A percentile compares a stretch with the other conserved stretches of the same genome.
phyloP scores from a whole-genome alignment of 441 rosid species.

The Raphanus hybrid region DNA sequence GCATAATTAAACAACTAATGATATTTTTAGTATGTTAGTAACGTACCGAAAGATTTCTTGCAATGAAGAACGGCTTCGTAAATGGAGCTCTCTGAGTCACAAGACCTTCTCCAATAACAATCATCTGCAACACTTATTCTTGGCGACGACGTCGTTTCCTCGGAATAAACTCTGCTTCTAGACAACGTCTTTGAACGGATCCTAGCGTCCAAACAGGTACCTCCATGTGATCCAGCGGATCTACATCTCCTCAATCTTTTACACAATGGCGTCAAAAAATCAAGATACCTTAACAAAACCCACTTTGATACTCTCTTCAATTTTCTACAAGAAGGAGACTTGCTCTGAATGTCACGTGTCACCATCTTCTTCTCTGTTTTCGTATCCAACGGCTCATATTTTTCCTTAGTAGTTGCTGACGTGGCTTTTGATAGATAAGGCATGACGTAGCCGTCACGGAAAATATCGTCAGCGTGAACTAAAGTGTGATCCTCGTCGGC shows the following conservation, averaged over 20 bases:
- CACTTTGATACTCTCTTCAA: slow-evolving; percentile 56
- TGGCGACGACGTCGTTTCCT: slow-evolving; percentile 61
- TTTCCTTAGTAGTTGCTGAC: slow-evolving; percentile 45
- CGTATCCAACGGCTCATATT: slow-evolving; percentile 46
- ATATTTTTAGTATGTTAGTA: neutral
- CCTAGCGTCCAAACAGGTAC: slow-evolving; percentile 33
- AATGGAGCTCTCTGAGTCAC: slow-evolving; percentile 93
- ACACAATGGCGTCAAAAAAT: slow-evolving; percentile 73
- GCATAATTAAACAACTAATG: neutral
- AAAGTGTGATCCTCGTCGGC: slow-evolving; percentile 51
- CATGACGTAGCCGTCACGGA: slow-evolving; percentile 78
- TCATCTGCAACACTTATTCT: slow-evolving; percentile 64
- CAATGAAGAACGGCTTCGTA: slow-evolving; percentile 98
- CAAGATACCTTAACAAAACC: slow-evolving; percentile 68
- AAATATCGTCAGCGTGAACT: slow-evolving; percentile 89
- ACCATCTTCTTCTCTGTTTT: slow-evolving; percentile 32
- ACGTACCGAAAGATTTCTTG: slow-evolving; percentile 79
- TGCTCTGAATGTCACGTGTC: slow-evolving; percentile 41
- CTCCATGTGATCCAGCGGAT: slow-evolving; percentile 35
- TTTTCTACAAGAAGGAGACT: slow-evolving; percentile 50
- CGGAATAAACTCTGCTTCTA: slow-evolving; percentile 57
- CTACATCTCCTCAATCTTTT: slow-evolving; percentile 55
- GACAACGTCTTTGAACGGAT: slow-evolving; percentile 40
- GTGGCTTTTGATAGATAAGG: slow-evolving; percentile 47
- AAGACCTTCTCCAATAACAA: slow-evolving; percentile 78